phyloP scores from a whole-genome alignment of 352 stramenopile species.

The Phytophthora tubulina region DNA sequence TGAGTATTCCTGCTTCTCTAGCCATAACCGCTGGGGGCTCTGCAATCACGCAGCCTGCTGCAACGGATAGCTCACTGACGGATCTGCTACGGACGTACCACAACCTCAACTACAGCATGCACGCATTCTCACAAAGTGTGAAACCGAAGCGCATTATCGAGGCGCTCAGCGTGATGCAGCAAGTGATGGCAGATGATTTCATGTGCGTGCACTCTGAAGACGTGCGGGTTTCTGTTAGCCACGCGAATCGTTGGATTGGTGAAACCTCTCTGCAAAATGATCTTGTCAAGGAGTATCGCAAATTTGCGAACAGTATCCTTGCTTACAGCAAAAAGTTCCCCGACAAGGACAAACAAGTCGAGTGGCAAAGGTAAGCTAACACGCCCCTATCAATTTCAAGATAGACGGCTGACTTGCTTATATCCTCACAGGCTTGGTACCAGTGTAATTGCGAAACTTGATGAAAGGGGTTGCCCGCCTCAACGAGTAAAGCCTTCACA shows the following conservation, averaged over 20 bases:
- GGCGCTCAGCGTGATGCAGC: slow-evolving; percentile 24
- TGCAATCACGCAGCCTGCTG: background rate
- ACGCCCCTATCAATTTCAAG: background rate
- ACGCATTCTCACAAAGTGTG: background rate
- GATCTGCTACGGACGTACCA: slow-evolving; percentile 12
- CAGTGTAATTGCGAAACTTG: slow-evolving; percentile 7
- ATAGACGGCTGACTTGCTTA: background rate
- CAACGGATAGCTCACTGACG: background rate
- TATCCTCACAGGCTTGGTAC: slow-evolving; percentile 19
- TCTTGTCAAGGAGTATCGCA: slow-evolving; percentile 11
- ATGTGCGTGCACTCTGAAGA: background rate
- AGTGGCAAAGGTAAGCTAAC: slow-evolving; percentile 28
- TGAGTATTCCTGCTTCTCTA: slow-evolving; percentile 11
- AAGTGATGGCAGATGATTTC: slow-evolving; percentile 30
- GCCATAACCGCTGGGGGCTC: background rate
- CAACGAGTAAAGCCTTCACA: background rate
- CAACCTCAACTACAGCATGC: slow-evolving; percentile 9
- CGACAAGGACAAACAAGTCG: background rate
- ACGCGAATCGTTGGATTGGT: slow-evolving; percentile 22
- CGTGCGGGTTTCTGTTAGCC: slow-evolving; percentile 1
- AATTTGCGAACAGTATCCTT: slow-evolving; percentile 15
- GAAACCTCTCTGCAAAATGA: slow-evolving; percentile 13
- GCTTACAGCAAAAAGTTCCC: slow-evolving; percentile 26
- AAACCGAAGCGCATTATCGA: slow-evolving; percentile 21
- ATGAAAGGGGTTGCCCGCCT: background rate